A percentile compares a stretch with the other conserved stretches of the same genome.
Conservation (phyloP, 2,329 filamentous ascomycete species). For the Aspergillus calidoustus region DNA sequence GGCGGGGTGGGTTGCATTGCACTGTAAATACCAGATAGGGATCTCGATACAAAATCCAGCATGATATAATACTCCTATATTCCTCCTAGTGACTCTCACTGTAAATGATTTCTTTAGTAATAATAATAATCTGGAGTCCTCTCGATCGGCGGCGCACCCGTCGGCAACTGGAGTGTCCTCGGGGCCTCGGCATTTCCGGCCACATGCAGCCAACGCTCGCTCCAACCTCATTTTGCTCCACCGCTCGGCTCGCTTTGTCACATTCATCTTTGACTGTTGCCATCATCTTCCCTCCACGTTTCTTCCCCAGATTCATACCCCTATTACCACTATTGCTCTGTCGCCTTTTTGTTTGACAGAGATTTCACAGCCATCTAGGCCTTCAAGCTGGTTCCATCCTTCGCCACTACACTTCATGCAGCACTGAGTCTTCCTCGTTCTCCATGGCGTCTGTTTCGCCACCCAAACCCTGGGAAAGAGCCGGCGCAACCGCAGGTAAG, state of each 20-base stretch:
- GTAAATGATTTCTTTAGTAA: not conserved
- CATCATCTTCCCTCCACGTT: conserved; percentile 12
- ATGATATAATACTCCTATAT: not conserved
- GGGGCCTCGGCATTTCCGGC: conserved; percentile 26
- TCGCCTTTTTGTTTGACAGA: not conserved
- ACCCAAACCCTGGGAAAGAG: conserved; percentile 95
- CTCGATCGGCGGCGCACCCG: not conserved
- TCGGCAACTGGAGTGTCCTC: conserved; percentile 18
- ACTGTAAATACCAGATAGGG: conserved; percentile 7
- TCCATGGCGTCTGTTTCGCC: conserved; percentile 72
- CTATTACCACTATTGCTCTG: conserved; percentile 1
- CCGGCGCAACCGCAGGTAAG: conserved; percentile 64
- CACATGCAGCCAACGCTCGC: conserved; percentile 24
- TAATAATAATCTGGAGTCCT: not conserved
- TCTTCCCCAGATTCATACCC: conserved; percentile 12
- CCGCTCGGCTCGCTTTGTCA: conserved; percentile 21
- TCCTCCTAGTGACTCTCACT: not conserved
- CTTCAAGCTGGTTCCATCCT: conserved; percentile 10
- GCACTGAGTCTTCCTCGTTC: conserved; percentile 27
- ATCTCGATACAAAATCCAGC: not conserved
- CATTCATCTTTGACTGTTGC: conserved; percentile 21
- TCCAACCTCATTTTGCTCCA: conserved; percentile 19
- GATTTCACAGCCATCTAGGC: conserved; percentile 3
- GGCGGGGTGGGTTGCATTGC: not conserved
- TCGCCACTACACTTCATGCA: conserved; percentile 32